phyloP scores from a whole-genome alignment of 257 asterid genomes.

The Scutellaria baicalensis region DNA sequence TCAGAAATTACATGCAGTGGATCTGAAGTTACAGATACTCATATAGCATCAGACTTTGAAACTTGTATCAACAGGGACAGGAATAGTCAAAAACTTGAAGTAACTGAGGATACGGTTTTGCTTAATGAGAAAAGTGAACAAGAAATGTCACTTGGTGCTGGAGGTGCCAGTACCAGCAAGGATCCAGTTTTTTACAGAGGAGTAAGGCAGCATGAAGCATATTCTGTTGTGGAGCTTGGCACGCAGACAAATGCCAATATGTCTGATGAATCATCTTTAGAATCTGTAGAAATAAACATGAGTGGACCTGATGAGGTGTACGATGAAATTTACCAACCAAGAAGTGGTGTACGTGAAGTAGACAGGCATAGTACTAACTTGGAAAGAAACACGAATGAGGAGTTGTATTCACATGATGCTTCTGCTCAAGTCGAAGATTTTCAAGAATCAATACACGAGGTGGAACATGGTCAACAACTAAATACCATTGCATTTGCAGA shows the following conservation, averaged over 20 bases:
- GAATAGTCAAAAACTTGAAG: constrained; percentile 5
- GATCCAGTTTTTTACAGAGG: no score
- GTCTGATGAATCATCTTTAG: constrained; percentile 19
- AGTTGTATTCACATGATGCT: constrained; percentile 32
- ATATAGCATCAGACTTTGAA: constrained; percentile 4
- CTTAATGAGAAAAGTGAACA: constrained; percentile 19
- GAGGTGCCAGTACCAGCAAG: no score
- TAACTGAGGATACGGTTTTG: constrained; percentile 10
- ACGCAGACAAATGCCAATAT: constrained; percentile 12
- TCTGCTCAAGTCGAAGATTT: constrained; percentile 32
- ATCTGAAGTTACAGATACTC: constrained; percentile 21
- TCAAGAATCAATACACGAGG: constrained; percentile 26
- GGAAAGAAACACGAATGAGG: constrained; percentile 29
- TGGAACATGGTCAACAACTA: constrained; percentile 32
- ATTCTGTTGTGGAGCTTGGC: background rate
- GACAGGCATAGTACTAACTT: constrained; percentile 9
- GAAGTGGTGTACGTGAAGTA: constrained; percentile 14
- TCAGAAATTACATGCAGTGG: constrained; percentile 29
- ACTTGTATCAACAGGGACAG: constrained; percentile 15
- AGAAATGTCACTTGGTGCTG: background rate
- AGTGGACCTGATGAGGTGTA: constrained; percentile 18
- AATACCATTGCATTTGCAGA: constrained; percentile 20
- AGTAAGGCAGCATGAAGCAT: no score
- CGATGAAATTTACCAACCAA: constrained; percentile 24
- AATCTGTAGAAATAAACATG: constrained; percentile 11